phyloP scores from a whole-genome alignment of 1,139 yeast genomes.

The Wickerhamomyces sp. region DNA sequence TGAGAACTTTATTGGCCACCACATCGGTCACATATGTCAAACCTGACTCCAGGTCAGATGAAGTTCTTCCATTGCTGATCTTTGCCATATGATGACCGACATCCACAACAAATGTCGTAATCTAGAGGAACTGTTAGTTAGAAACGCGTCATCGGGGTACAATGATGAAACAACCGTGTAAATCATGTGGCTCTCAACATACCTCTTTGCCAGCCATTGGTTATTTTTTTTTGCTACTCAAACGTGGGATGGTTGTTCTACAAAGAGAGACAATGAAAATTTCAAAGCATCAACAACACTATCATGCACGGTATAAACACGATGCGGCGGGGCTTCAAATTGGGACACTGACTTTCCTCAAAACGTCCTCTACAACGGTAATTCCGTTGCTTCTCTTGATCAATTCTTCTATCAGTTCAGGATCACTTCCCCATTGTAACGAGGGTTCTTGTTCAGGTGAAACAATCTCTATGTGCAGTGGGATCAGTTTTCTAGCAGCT shows the following conservation, averaged over 20 bases:
- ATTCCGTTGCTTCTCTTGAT: conserved; percentile 39
- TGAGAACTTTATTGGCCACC: conserved; percentile 36
- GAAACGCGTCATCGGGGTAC: background rate
- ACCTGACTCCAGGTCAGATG: conserved; percentile 34
- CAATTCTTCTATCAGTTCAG: conserved; percentile 33
- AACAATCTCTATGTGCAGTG: conserved; percentile 37
- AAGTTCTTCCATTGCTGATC: conserved; percentile 18
- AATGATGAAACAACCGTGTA: background rate
- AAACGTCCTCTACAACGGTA: conserved; percentile 43
- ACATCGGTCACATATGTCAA: conserved; percentile 39
- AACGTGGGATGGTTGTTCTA: background rate
- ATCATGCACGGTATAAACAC: no score
- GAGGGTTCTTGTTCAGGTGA: conserved; percentile 43
- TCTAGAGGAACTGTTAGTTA: conserved; percentile 20
- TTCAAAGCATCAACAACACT: no score
- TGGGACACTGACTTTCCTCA: conserved; percentile 44
- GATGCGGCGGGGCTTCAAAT: background rate
- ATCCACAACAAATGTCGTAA: conserved; percentile 52
- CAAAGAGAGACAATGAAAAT: background rate
- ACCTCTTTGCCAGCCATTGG: conserved; percentile 36
- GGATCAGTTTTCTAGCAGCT: conserved; percentile 43
- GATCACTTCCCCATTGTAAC: conserved; percentile 49
- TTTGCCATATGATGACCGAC: conserved; percentile 35
- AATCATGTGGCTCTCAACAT: conserved; percentile 2
- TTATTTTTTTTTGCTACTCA: background rate